These are phyloP conservation scores for Xanthoconium purpureum DNA, from an alignment of 768 basidiomycete genomes.

Conservation along the genomic window DNA sequence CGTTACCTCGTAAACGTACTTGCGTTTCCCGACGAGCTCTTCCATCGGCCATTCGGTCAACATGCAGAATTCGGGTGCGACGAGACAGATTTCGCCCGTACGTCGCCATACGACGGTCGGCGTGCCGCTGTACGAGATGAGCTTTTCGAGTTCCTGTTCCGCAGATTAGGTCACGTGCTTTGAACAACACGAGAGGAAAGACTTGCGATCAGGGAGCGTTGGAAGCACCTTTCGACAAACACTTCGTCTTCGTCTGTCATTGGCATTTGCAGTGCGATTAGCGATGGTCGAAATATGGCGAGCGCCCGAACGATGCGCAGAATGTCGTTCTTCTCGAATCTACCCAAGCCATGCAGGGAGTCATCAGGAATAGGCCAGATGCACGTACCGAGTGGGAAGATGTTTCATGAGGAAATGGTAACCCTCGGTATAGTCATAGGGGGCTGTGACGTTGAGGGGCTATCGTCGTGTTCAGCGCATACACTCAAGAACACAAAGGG, in stretches of 20 bases:
- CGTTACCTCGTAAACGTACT: conserved; percentile 44
- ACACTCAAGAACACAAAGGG: conserved; percentile 18
- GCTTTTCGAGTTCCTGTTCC: conserved; percentile 86
- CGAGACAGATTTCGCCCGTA: conserved; percentile 96
- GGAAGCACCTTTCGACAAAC: conserved; percentile 94
- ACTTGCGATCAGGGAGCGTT: conserved; percentile 82
- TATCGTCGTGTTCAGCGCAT: conserved; percentile 57
- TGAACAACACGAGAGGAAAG: neutral
- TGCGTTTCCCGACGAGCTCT: conserved; percentile 62
- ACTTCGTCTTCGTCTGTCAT: conserved; percentile 94
- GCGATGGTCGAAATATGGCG: conserved; percentile 92
- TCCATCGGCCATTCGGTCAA: conserved; percentile 88
- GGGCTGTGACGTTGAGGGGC: conserved; percentile 60
- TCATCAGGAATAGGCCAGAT: conserved; percentile 34
- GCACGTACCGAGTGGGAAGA: conserved; percentile 73
- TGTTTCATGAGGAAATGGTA: conserved; percentile 98
- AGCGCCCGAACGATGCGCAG: conserved; percentile 91
- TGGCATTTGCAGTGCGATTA: conserved; percentile 98
- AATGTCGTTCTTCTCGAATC: conserved; percentile 96
- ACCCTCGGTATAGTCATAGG: conserved; percentile 94
- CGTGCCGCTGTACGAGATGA: conserved; percentile 95
- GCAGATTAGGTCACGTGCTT: conserved; percentile 2
- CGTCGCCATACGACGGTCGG: conserved; percentile 97
- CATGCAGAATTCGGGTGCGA: conserved; percentile 94
- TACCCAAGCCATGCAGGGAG: conserved; percentile 36